Base-by-base conservation (phyloP, 345 rosid genomes). In the Camelina hispida region DNA sequence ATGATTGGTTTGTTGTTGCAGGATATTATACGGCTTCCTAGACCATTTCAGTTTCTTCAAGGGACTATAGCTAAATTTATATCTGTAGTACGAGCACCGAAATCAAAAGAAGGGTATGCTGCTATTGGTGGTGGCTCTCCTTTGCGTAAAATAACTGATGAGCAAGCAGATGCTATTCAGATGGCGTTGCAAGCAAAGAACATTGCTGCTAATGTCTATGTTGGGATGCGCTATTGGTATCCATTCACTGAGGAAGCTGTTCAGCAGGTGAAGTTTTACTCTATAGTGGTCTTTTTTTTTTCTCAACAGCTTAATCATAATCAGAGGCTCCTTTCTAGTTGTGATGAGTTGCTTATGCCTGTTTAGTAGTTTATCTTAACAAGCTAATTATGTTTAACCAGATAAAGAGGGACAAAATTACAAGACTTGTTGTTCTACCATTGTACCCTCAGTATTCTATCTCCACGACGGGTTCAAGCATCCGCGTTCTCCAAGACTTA, bases 121-220 rank as follows among this genome's bases (percentile, higher is more conserved):
- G 84, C 97, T 56, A 92, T 95, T 44, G 99, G 99, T 44, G 99
- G 99, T 38, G 93, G 97, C 62, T 95, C 97, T 20, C 97, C 97
- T 52, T 51, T 90, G 83, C 90, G 96, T 69, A 90, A 84, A 76
- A 89, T 92, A 64, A 95, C 98, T 1, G 85, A 88, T 79, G 96
- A 90, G 78, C 97, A 90, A 93, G 97, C 97, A 1, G 66, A 86
- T 78, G 97, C 90, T 30, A 85, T 92, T 67, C 74, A 71, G 77
- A 75, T 70, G 78, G 89, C 96, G 40, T 84, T 90, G 69, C 76
- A 88, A 73, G 85, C 80, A 17, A 92, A 92, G 87, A 78, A 86
- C 38, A 9, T 92, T 74, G 48, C 76, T 62, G 93, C 82, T 18
- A 83, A 81, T 81, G 84, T 92, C 30, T 92, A 95, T 79, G 89